Base-by-base conservation (phyloP, 2,329 filamentous ascomycete genomes). In the Fusarium nanum region DNA sequence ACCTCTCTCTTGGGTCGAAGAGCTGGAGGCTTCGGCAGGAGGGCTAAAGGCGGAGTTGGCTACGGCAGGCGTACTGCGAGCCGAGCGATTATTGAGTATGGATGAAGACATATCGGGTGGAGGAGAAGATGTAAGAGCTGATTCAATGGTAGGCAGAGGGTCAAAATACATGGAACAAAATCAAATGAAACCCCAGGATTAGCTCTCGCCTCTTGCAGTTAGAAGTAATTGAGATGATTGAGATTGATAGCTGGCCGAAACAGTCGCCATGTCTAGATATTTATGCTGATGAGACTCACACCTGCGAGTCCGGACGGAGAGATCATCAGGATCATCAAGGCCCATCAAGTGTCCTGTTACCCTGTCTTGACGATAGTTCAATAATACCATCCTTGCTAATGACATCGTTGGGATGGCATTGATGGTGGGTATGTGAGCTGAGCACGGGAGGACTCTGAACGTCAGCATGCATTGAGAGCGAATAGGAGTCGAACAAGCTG, bases 61-160 rank as follows among this genome's bases (percentile, higher is more conserved):
- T 22, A 48, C 52, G 46, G 70, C 72, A 32, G 73, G 72, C 28
- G 73, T 75, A 40, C 73, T 75, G 58, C 68, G 73, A 60, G 73
- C 60, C 47, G 72, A 75, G 42, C 73, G 73, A 40, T 22, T 62
- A 42, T 25, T 62, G 30, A 50, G 62, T 23, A 58, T 60, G 9
- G 71, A 56, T 25, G 73, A 64, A n/a, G 71, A 67, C 72, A 75
- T 75, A 48, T 60, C 62, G 49, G 66, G 55, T 23, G 58, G 34
- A 50, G 42, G 45, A 56, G 61, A 54, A 28, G 57, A 49, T 53
- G 52, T 67, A n/a, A 72, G 60, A 34, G 61, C 64, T 18, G 64
- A 58, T 52, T 64, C 56, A 55, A 71, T 71, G 27, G 68, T 62
- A 23, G 68, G 68, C 7, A 66, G 44, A 37, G 60, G 48, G 22